Evolutionary conservation across 345 rosid species (phyloP), one percentile per base, ranked within the genome.

Genomic region (Schrenkiella parvula): DNA sequence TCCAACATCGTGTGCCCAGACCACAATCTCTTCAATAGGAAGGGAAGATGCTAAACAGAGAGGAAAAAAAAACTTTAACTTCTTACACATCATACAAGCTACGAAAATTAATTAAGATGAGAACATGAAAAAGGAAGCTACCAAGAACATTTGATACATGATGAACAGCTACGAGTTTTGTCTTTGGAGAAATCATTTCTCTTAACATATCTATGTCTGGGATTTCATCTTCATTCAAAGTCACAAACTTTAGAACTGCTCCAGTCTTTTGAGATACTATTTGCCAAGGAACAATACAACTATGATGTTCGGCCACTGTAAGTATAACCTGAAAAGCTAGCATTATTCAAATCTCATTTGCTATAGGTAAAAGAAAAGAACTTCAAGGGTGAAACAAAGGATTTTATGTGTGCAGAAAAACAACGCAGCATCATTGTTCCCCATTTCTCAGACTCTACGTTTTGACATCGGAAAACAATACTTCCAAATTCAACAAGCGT

Each of bases 231-330:
- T 78, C 83, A 79, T 81, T 80, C 75, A 95, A 82, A 50, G 57
- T 68, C 12, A 86, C 86, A 78, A 72, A 95, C 74, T 86, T 91
- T 50, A 95, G 63, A 66, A 85, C 61, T 3, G 96, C 96, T 53
- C 97, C 96, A 8, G 92, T 88, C 72, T 82, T 86, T 73, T 87
- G 84, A 18, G 97, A 84, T 46, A 84, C 88, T 37, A 89, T 58
- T 85, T 95, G 99, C 97, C 97, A 91, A n/a, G 99, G 99, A 66
- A 91, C 97, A 71, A 95, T 89, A 47, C 89, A 85, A 52, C 99
- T 91, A 43, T 95, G 99, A 74, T 91, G 99, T 63, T 95, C 99
- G 6, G 93, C 97, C 17, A 91, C 65, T 10, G 97, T 86, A 48
- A 87, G 84, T 41, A 89, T 6, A 42, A 95, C 68, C 99, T 95